Conservation (phyloP, 2,329 filamentous ascomycete genomes). For the Septoria linicola region DNA sequence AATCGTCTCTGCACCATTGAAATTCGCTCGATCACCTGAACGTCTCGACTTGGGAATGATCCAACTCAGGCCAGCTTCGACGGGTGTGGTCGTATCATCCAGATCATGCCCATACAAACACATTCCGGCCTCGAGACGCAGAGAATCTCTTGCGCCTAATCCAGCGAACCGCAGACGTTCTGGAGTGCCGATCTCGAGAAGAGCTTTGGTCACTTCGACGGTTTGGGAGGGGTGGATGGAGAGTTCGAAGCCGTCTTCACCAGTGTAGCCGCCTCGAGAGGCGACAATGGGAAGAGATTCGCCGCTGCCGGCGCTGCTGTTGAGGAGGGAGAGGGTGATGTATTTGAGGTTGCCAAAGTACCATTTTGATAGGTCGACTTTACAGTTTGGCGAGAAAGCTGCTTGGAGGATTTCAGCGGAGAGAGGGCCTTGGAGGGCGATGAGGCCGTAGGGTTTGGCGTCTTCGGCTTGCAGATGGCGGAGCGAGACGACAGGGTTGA, state of each 20-base stretch:
- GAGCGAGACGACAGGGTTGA: conserved; percentile 39
- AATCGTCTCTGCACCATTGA: conserved; percentile 80
- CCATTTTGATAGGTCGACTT: conserved; percentile 59
- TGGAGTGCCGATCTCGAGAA: conserved; percentile 59
- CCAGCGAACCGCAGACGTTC: conserved; percentile 78
- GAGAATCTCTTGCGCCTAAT: conserved; percentile 84
- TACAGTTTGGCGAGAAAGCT: conserved; percentile 56
- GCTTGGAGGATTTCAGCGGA: conserved; percentile 67
- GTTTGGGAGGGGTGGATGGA: conserved; percentile 71
- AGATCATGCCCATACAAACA: conserved; percentile 99
- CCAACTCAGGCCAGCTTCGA: conserved; percentile 70
- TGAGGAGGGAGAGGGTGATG: conserved; percentile 62
- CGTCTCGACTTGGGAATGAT: conserved; percentile 79
- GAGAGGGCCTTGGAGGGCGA: conserved; percentile 86
- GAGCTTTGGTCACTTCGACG: conserved; percentile 64
- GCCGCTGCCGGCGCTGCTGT: too few relatives aligned
- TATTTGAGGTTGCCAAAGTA: conserved; percentile 78
- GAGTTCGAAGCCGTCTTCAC: conserved; percentile 97
- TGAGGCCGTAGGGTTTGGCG: conserved; percentile 66
- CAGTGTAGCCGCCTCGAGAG: conserved; percentile 90
- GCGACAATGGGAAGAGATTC: conserved; percentile 63
- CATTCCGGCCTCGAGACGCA: conserved; percentile 95
- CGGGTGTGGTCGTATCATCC: conserved; percentile 71
- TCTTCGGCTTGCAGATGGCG: conserved; percentile 41
- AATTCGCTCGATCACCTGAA: conserved; percentile 59